Percentiles rank a stretch among this genome's conserved stretches.
Evolutionary conservation across 768 basidiomycete species (phyloP).

Genomic region (Russula emetica): DNA sequence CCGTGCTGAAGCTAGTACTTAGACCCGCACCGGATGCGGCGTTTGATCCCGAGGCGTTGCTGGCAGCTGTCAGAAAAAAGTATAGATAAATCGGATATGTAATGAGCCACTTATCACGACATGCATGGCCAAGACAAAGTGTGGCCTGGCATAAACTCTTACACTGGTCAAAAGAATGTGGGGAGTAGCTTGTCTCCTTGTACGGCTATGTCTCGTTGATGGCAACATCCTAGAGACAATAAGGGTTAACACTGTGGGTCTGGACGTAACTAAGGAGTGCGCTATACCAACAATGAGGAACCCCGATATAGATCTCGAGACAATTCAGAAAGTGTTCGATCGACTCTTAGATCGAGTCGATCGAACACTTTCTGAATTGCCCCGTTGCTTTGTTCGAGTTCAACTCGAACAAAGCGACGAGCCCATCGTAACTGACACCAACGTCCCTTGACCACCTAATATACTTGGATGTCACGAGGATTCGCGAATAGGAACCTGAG

Average conservation of each 20-base stretch:
- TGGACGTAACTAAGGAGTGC: neutral
- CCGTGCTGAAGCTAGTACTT: neutral
- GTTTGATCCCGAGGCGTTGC: neutral
- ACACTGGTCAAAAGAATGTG: conserved; percentile 49
- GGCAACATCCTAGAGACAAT: conserved; percentile 53
- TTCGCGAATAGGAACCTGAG: neutral
- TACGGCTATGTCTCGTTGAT: conserved; percentile 52
- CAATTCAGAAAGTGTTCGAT: no score
- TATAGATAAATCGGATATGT: neutral
- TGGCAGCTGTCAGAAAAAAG: neutral
- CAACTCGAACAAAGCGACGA: no score
- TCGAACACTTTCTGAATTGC: no score
- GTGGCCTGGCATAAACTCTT: conserved; percentile 22
- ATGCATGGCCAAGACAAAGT: neutral
- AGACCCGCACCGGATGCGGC: no score
- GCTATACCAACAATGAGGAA: conserved; percentile 37
- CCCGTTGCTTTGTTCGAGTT: no score
- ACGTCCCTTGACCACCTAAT: neutral
- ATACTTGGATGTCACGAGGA: neutral
- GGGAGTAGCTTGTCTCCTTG: conserved; percentile 42
- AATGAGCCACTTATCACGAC: conserved; percentile 2
- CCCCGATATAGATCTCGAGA: no score
- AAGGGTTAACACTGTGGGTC: neutral
- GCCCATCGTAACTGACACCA: neutral
- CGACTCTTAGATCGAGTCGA: no score